phyloP scores from a whole-genome alignment of 2,329 filamentous ascomycete species.

The Fusarium sp. region DNA sequence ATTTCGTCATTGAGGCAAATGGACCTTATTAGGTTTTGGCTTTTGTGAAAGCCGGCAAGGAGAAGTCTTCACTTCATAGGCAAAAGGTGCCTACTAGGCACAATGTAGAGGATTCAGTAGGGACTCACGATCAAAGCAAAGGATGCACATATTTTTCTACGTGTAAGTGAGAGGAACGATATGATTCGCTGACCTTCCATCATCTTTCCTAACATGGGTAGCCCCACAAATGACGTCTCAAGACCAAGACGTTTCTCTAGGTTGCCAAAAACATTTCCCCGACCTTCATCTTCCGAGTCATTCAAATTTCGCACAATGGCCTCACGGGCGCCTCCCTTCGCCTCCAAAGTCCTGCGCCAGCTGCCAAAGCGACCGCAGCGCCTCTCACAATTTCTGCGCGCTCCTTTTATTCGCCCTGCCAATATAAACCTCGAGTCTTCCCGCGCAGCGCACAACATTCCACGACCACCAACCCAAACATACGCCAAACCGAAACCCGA shows the following conservation, averaged over 20 bases:
- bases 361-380: constrained; percentile 26
- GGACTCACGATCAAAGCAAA: not conserved
- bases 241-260: constrained; percentile 10
- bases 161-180: constrained; percentile 25
- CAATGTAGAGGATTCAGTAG: too few species aligned
- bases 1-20: not conserved
- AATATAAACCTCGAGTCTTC: constrained; percentile 17
- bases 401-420: constrained; percentile 10
- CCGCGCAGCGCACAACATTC: constrained; percentile 50
- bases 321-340: constrained; percentile 35
- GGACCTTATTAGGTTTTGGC: not conserved
- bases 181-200: constrained; percentile 32
- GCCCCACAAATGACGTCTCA: constrained; percentile 39
- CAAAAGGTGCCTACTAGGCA: too few species aligned
- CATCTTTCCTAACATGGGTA: not conserved
- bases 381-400: constrained; percentile 21
- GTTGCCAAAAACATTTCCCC: constrained; percentile 30
- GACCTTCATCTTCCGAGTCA: not conserved
- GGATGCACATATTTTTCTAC: too few species aligned
- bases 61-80: not conserved
- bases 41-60: not conserved
- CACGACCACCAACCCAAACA: constrained; percentile 43
- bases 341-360: constrained; percentile 30
- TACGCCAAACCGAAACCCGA: constrained; percentile 18
- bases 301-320: constrained; percentile 40